phyloP scores from a whole-genome alignment of 208 protist genomes.

The Blastocrithidia nonstop region DNA sequence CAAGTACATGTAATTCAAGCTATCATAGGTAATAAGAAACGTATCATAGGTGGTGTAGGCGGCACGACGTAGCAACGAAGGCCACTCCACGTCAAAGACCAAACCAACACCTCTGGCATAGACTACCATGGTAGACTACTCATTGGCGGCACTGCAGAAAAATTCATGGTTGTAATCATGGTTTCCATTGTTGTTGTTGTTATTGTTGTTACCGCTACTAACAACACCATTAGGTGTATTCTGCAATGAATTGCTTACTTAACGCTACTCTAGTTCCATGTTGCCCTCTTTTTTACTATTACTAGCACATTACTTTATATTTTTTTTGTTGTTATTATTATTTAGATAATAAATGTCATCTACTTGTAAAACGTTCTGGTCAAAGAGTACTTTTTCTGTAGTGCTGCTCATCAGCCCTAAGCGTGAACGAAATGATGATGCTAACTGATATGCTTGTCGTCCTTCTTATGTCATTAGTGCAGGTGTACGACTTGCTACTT shows the following conservation, averaged over 20 bases:
- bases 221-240: not conserved
- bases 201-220: slow-evolving; percentile 1
- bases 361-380: too few species aligned
- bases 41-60: not conserved
- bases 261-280: too few species aligned
- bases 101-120: not conserved
- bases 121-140: not conserved
- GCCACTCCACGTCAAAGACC: not conserved
- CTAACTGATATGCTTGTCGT: too few species aligned
- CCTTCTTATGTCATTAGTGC: too few species aligned
- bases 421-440: too few species aligned
- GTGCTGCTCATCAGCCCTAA: not conserved
- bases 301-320: too few species aligned
- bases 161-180: not conserved
- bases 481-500: too few species aligned
- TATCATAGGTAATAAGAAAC: not conserved
- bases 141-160: not conserved
- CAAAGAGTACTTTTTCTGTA: not conserved
- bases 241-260: not conserved
- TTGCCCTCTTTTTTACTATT: too few species aligned
- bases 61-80: not conserved
- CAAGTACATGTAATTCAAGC: not conserved
- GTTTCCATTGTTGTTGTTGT: not conserved
- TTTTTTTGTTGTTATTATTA: too few species aligned
- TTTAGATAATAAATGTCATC: too few species aligned